Percentiles rank a stretch among this genome's conserved stretches.
Conservation (phyloP, 176 grass and related monocot genomes). For the Hordeum marinum region DNA sequence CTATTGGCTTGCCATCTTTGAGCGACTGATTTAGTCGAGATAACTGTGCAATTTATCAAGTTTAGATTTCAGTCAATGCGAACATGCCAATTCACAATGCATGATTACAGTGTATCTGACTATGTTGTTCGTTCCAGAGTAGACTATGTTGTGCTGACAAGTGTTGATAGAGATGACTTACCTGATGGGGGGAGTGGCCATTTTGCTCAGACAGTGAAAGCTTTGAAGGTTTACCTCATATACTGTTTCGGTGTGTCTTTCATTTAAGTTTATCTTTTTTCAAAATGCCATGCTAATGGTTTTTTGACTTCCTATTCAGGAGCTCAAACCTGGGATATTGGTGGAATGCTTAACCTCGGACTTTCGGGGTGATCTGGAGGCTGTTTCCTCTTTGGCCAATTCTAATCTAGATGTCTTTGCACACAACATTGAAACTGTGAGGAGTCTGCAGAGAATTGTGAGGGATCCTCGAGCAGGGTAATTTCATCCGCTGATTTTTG, state of each 20-base stretch:
- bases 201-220: slow-evolving; percentile 82
- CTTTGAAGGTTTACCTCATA: slow-evolving; percentile 61
- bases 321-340: slow-evolving; percentile 80
- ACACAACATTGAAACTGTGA: slow-evolving; percentile 93
- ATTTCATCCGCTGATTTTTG: slow-evolving; percentile 9
- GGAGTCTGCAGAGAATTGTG: slow-evolving; percentile 77
- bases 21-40: neutral
- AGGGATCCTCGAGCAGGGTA: slow-evolving; percentile 96
- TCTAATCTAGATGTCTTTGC: slow-evolving; percentile 89
- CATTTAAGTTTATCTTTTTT: neutral
- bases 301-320: slow-evolving; percentile 34
- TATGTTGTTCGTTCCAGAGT: slow-evolving; percentile 52
- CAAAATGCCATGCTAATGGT: neutral
- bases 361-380: slow-evolving; percentile 87
- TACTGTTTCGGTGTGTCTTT: neutral
- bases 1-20: neutral
- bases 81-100: neutral
- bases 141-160: slow-evolving; percentile 91
- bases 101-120: slow-evolving; percentile 4
- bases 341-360: slow-evolving; percentile 89
- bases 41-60: neutral
- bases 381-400: slow-evolving; percentile 60
- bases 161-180: slow-evolving; percentile 90
- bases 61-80: neutral
- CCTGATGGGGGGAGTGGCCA: slow-evolving; percentile 86